Conservation (phyloP, 1,284 basidiomycete species). For the Porogramme epimiltina region DNA sequence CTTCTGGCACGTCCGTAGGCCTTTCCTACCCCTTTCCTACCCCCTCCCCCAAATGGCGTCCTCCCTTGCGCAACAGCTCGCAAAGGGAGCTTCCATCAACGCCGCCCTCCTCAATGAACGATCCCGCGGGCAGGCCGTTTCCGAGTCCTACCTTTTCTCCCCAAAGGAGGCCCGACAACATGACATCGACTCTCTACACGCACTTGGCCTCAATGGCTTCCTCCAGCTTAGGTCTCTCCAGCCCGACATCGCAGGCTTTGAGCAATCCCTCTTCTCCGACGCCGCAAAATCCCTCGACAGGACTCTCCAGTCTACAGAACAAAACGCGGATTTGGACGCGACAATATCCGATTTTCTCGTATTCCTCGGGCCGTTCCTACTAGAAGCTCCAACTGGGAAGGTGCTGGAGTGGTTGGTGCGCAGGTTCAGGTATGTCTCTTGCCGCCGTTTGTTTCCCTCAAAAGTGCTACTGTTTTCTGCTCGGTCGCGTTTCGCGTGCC, state of each 20-base stretch:
- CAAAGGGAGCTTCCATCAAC: slow-evolving; percentile 82
- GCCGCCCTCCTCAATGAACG: slow-evolving; percentile 47
- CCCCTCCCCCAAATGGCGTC: slow-evolving; percentile 71
- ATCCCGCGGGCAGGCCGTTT: slow-evolving; percentile 67
- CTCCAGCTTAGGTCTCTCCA: slow-evolving; percentile 74
- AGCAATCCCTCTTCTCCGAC: slow-evolving; percentile 84
- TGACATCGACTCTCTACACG: slow-evolving; percentile 86
- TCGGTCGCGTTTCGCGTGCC: neutral
- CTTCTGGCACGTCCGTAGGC: too few relatives aligned
- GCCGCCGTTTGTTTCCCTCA: neutral
- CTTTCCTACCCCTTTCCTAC: too few relatives aligned
- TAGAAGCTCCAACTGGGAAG: slow-evolving; percentile 83
- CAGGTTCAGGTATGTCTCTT: slow-evolving; percentile 77
- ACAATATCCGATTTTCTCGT: slow-evolving; percentile 69
- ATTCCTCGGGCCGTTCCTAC: slow-evolving; percentile 78
- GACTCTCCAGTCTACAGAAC: slow-evolving; percentile 73
- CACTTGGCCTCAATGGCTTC: slow-evolving; percentile 83
- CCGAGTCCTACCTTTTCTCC: slow-evolving; percentile 86
- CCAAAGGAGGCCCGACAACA: slow-evolving; percentile 78
- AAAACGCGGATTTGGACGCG: slow-evolving; percentile 62
- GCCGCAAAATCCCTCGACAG: slow-evolving; percentile 78
- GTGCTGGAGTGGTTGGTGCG: slow-evolving; percentile 97
- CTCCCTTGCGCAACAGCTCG: slow-evolving; percentile 84
- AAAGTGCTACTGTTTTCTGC: neutral
- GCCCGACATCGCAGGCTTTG: slow-evolving; percentile 65